Percentiles rank a stretch among this genome's conserved stretches.
These are phyloP conservation scores for Trypanosoma theileri DNA, from an alignment of 208 protist species.

Conservation along the genomic window DNA sequence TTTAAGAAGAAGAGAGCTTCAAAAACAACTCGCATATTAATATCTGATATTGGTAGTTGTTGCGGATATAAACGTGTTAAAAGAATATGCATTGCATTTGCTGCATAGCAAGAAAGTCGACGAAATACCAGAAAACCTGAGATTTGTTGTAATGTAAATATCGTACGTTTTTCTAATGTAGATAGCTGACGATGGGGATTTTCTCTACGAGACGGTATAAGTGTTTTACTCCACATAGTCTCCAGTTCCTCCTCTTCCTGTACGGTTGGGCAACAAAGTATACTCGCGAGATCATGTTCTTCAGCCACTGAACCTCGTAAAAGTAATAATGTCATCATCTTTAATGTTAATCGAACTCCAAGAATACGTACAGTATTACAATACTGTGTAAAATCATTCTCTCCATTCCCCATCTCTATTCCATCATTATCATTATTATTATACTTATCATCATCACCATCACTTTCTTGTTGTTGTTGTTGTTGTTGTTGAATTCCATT, in stretches of 20 bases:
- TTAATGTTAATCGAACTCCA: conserved; percentile 16
- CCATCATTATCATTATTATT: not conserved
- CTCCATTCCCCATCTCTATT: not conserved
- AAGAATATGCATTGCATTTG: conserved; percentile 21
- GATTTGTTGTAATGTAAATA: conserved; percentile 12
- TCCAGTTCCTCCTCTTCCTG: conserved; percentile 13
- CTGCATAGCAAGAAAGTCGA: conserved; percentile 10
- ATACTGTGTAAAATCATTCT: not conserved
- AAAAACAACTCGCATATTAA: conserved; percentile 9
- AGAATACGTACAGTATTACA: not conserved
- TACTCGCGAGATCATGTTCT: conserved; percentile 2
- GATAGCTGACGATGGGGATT: not conserved
- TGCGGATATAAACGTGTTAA: not conserved
- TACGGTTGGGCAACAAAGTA: conserved; percentile 2
- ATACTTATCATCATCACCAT: not conserved
- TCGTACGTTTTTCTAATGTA: conserved; percentile 2
- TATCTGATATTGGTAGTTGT: not conserved
- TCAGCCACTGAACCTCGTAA: not conserved
- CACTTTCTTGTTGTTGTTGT: not conserved
- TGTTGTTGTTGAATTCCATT: not conserved
- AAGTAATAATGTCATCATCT: conserved; percentile 24
- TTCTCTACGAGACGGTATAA: not conserved
- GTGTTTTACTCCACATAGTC: not conserved
- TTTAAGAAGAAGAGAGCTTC: conserved; percentile 2
- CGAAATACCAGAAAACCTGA: conserved; percentile 15